Base-by-base conservation (phyloP, 2,329 filamentous ascomycete genomes). In the Cladosporium colombiae region DNA sequence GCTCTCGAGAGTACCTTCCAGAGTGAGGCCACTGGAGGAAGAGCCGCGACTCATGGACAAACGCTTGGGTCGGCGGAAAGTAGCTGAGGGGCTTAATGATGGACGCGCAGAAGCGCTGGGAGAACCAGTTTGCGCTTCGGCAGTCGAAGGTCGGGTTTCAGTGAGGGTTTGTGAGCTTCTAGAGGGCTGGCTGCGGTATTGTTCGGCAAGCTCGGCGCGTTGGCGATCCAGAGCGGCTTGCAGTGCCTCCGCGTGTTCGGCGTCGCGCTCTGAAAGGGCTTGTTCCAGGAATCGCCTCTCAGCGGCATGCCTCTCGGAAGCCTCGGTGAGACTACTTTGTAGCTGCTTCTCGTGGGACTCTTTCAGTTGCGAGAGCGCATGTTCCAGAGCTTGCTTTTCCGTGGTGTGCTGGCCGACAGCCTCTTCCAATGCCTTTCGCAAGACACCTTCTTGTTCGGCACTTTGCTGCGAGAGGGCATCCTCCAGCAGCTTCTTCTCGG, bases 1-100 rank as follows among this genome's bases (percentile, higher is more conserved):
- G 56, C 73, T 75, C 35, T 73, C 73, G 35, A 76, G 64, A 1
- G 74, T 75, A 23, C 74, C 74, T 66, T 76, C 74, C n/a, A 76
- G 70, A 18, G 73, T 73, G 59, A 70, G 68, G 5, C 62, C 46
- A 35, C 56, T 59, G 57, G 58, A 46, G 25, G 31, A 52, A n/a
- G 23, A 46, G 40, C 44, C 11, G 37, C 56, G 21, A 16, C 49
- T 50, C 23, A 55, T 16, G 16, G 37, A 27, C 16, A 49, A 50
- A 13, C 44, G 52, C 31, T 37, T 44, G 23, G 35, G 62, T 8
- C 56, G 56, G 37, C 35, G 33, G 56, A 59, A 59, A 21, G 56
- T 59, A 35, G 56, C 33, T 2, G 56, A 44, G 2, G 56, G 37
- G 40, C 37, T 57, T 13, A 66, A 14, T 46, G 59, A 35, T 21